phyloP scores from a whole-genome alignment of 1,139 yeast species.

The Geotrichum phurueaensis region DNA sequence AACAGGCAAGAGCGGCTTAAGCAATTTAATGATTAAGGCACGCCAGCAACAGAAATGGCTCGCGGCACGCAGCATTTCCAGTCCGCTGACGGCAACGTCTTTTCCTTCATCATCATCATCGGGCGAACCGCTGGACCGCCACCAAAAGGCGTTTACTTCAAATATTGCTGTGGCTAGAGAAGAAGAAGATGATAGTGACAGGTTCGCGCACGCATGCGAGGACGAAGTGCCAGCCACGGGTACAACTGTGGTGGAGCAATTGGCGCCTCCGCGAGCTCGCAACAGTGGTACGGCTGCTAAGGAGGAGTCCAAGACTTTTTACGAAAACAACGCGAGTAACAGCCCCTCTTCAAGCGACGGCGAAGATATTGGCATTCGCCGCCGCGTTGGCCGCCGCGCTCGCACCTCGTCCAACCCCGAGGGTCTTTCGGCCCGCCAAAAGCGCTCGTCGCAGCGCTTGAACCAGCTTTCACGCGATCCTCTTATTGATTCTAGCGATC shows the following conservation, averaged over 20 bases:
- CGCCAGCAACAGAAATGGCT: neutral
- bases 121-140: neutral
- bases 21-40: neutral
- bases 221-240: neutral
- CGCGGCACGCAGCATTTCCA: slow-evolving; percentile 1
- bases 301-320: slow-evolving; percentile 1
- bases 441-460: slow-evolving; percentile 1
- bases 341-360: neutral
- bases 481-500: too few relatives aligned
- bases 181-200: neutral
- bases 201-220: neutral
- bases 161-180: too few relatives aligned
- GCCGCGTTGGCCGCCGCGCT: neutral
- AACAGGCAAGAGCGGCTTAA: neutral
- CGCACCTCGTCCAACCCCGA: neutral
- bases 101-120: neutral
- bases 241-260: neutral
- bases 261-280: neutral
- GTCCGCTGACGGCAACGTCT: slow-evolving; percentile 1
- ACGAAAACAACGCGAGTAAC: slow-evolving; percentile 1
- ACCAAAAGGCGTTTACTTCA: neutral
- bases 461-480: neutral
- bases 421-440: neutral
- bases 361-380: neutral
- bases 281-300: neutral